These are phyloP conservation scores for Ogataea ganodermae DNA, from an alignment of 805 yeast species.

Conservation along the genomic window DNA sequence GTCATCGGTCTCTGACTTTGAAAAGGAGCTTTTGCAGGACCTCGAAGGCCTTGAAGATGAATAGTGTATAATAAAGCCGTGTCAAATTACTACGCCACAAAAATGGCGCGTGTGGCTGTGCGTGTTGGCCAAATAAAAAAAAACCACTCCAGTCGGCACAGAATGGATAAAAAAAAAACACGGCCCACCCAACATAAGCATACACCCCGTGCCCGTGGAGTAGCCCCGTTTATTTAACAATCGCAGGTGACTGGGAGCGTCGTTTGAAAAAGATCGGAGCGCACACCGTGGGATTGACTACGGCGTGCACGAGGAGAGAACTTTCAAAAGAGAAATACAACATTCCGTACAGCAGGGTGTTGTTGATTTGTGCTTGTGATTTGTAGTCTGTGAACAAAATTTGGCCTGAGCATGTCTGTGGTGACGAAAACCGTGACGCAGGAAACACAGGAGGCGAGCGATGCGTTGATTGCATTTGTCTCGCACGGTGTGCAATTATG, in stretches of 20 bases:
- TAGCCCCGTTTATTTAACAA: no score
- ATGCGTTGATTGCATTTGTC: slow-evolving; percentile 29
- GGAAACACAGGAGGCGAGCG: slow-evolving; percentile 25
- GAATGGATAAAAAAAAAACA: slow-evolving; percentile 9
- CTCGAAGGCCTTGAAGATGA: slow-evolving; percentile 47
- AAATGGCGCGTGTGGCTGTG: not conserved
- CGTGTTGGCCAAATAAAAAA: not conserved
- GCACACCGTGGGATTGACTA: not conserved
- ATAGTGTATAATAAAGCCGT: slow-evolving; percentile 1
- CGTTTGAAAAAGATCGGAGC: not conserved
- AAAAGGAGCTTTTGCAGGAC: slow-evolving; percentile 51
- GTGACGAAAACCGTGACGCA: slow-evolving; percentile 19
- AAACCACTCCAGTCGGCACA: slow-evolving; percentile 1
- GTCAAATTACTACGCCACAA: not conserved
- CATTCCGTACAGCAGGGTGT: no score
- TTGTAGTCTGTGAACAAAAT: no score
- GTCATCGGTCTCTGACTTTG: no score
- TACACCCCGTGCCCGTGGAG: no score
- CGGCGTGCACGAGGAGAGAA: not conserved
- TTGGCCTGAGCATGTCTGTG: slow-evolving; percentile 19
- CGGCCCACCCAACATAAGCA: not conserved
- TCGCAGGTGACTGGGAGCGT: no score
- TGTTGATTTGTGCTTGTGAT: no score
- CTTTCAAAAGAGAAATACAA: not conserved
- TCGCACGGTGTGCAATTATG: slow-evolving; percentile 30